These are phyloP conservation scores for Fragaria nilgerrensis DNA, from an alignment of 306 rosid species.

Conservation along the genomic window DNA sequence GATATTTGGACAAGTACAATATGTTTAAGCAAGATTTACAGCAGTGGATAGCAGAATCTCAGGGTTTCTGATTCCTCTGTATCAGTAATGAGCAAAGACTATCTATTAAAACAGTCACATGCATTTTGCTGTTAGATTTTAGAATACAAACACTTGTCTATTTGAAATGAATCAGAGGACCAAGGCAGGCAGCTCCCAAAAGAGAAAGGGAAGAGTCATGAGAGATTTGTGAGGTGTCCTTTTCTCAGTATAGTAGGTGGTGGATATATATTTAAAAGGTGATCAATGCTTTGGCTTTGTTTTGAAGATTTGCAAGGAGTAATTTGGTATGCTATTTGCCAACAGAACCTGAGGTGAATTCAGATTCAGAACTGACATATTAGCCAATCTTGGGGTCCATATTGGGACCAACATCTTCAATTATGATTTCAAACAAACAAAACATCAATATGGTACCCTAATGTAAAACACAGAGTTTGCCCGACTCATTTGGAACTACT, in stretches of 20 bases:
- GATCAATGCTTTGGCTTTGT: slow-evolving; percentile 14
- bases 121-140: not conserved
- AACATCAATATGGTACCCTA: slow-evolving; percentile 23
- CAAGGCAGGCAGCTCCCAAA: not conserved
- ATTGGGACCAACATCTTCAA: slow-evolving; percentile 26
- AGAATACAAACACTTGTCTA: not conserved
- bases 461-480: slow-evolving; percentile 18
- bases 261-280: not conserved
- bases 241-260: not conserved
- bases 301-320: not conserved
- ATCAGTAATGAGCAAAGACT: not conserved
- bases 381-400: slow-evolving; percentile 32
- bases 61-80: not conserved
- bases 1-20: not conserved
- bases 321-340: slow-evolving; percentile 8
- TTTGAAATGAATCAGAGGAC: not conserved
- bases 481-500: slow-evolving; percentile 23
- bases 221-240: slow-evolving; percentile 8
- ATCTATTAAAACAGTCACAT: not conserved
- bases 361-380: slow-evolving; percentile 32
- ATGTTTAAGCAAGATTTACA: not conserved
- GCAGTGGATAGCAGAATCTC: not conserved
- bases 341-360: slow-evolving; percentile 7
- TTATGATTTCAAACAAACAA: slow-evolving; percentile 20
- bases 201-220: not conserved